Base-by-base conservation (phyloP, 768 basidiomycete species). In the Leccinum obscurum region DNA sequence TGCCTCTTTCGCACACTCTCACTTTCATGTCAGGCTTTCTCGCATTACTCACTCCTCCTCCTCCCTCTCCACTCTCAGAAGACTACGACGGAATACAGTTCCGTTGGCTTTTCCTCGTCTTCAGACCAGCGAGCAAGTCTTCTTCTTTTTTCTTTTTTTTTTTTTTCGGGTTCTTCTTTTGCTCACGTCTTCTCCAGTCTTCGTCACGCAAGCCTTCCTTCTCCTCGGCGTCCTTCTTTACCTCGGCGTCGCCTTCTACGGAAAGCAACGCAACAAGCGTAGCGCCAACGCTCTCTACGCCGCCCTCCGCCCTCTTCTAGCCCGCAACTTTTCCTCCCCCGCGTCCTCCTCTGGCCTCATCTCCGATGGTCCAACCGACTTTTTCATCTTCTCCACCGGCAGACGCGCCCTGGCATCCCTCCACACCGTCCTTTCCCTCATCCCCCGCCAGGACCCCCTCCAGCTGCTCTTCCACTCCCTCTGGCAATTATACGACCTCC, bases 371-470 rank as follows among this genome's bases (percentile, higher is more conserved):
- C 79, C 87, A 66, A 81, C 86, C 3, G 92, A 93, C 76, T 90
- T 86, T 70, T 91, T 93, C 78, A 81, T 82, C 70, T 97, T 90
- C 76, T 92, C 92, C 46, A 94, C 93, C 3, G 95, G 95, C 56
- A 80, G 95, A 61, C 88, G 90, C 60, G 86, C 85, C 64, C 70
- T 94, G 57, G 77, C 83, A 28, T 90, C 89, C 32, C 80, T 95
- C 56, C 94, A 96, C 78, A 86, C 90, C 54, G 81, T 90, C 66
- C 82, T 95, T 72, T 79, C 85, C 50, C 81, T 95, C 62, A 78
- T 84, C 50, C 93, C 95, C 61, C 86, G 90, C 71, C 95, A 97
- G 74, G 94, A 96, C 76, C 72, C 91, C 37, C 72, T 89, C 61
- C 88, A 91, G 65, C 74, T 81, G 62, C 58, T 84, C 34, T 86